A percentile compares a stretch with the other conserved stretches of the same genome.
Conservation (phyloP, 139 green algal genomes). For the Coccomyxa sp. region DNA sequence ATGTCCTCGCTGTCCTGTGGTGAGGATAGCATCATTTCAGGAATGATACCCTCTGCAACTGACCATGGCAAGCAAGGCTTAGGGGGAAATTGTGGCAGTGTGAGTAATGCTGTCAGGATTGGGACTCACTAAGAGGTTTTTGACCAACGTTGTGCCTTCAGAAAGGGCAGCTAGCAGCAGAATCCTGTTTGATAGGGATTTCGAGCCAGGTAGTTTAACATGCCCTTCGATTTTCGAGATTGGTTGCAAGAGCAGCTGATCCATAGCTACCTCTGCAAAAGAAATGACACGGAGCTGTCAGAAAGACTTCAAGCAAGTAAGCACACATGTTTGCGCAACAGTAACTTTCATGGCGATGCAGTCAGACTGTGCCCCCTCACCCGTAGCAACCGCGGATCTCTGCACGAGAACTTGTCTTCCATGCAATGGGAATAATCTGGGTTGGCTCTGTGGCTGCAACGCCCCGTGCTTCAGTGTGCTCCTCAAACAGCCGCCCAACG, state of each 20-base stretch:
- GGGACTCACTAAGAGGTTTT: constrained; percentile 87
- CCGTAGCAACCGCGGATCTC: too few relatives aligned
- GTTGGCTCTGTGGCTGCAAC: too few relatives aligned
- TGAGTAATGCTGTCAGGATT: neutral
- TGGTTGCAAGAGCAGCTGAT: constrained; percentile 53
- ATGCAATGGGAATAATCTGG: too few relatives aligned
- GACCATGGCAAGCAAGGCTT: constrained; percentile 25
- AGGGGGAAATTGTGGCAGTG: neutral
- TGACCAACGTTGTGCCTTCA: constrained; percentile 77
- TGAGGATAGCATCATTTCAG: constrained; percentile 90
- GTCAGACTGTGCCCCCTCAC: too few relatives aligned
- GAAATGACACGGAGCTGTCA: neutral
- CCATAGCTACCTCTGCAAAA: constrained; percentile 9
- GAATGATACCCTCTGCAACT: constrained; percentile 77
- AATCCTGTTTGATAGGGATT: constrained; percentile 95
- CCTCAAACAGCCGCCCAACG: too few relatives aligned
- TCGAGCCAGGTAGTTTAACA: constrained; percentile 91
- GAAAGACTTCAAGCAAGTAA: too few relatives aligned
- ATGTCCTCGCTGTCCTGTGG: constrained; percentile 93
- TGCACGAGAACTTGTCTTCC: too few relatives aligned
- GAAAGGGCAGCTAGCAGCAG: constrained; percentile 92
- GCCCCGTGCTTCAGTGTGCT: too few relatives aligned
- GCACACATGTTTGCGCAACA: too few relatives aligned
- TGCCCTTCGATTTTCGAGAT: constrained; percentile 58
- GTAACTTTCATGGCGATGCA: too few relatives aligned